Base-by-base conservation (phyloP, 1,284 basidiomycete genomes). In the Irpex rosettiformis region DNA sequence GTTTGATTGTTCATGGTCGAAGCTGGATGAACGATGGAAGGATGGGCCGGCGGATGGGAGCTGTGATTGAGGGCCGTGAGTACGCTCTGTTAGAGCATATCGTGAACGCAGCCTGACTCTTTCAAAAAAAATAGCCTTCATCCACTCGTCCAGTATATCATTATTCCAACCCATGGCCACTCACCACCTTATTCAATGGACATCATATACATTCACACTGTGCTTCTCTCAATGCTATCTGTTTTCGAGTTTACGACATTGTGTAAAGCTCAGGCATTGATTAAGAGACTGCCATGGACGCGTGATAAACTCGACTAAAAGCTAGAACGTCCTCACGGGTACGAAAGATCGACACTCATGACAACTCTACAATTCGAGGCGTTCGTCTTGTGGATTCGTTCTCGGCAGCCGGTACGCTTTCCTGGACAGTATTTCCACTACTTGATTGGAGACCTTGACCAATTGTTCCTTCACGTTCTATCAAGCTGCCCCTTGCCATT, bases 1-100 rank as follows among this genome's bases (percentile, higher is more conserved):
- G 54, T 97, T 96, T 72, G 84, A 92, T 69, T 98, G 95, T 70
- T 69, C 75, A n/a, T 69, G 74, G 54, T 66, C 69, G 54, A 91
- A 82, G 66, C 82, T 89, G 55, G 86, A 91, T 65, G 86, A 90
- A 75, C 77, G 95, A 66, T 98, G 96, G 96, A 92, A 83, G 76
- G 92, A 95, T 70, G 95, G 95, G 1, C 92, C 93, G 48, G 69
- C 72, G 13, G 93, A 97, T 73, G 93, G 93, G 24, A 85, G 88
- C 53, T 97, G 95, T 71, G 93, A 95, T 78, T 94, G 42, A 43
- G 45, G 21, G 10, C 28, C 11, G 48, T 51, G 13, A 51, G 25
- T 47, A 18, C 10, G 8, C 43, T 21, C 22, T 18, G 6, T 16
- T 37, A 7, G 33, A 6, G 7, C 16, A 16, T 16, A 37, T 16